Base-by-base conservation (phyloP, 306 rosid species). In the Senna tora region DNA sequence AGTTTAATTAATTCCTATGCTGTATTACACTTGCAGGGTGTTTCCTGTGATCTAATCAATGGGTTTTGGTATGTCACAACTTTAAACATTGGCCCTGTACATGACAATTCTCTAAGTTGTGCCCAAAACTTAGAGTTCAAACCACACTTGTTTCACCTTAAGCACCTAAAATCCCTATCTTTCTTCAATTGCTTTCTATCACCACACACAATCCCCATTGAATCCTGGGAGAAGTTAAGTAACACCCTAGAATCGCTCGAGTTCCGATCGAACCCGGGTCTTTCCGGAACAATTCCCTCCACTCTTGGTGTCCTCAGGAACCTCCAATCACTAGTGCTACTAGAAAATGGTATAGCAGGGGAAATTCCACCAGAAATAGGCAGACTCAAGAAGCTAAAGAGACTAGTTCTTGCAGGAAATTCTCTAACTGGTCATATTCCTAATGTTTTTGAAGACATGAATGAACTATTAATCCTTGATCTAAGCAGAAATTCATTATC, bases 61-160 rank as follows among this genome's bases (percentile, higher is more conserved):
- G 99, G 96, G 64, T 52, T 85, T 51, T 95, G 99, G 99, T 86
- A 89, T 80, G 96, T 91, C 39, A 86, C 92, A 66, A 75, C 66
- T n/a, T 28, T 95, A 45, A 86, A 81, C 68, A 79, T 91, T 73
- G 99, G 99, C 79, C 90, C 96, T 2, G 15, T 88, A 72, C 93
- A 85, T 65, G 99, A 95, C 17, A 95, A 95, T 72, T 95, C 96
- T 4, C 89, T 95, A 0, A 42, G 45, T 73, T 95, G 99, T 77
- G 74, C 83, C 14, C 34, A 63, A 72, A 80, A 68, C 46, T 69
- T 83, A 38, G 85, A 88, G 57, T 88, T 95, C 62, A 81, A 84
- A 43, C 79, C 80, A 10, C 78, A 81, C 51, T 52, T 95, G 42
- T 95, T 91, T 75, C 79, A 81, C 71, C 86, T 95, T 45, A 79